Base-by-base conservation (phyloP, 176 grass and related monocot genomes). In the Avena sativa region DNA sequence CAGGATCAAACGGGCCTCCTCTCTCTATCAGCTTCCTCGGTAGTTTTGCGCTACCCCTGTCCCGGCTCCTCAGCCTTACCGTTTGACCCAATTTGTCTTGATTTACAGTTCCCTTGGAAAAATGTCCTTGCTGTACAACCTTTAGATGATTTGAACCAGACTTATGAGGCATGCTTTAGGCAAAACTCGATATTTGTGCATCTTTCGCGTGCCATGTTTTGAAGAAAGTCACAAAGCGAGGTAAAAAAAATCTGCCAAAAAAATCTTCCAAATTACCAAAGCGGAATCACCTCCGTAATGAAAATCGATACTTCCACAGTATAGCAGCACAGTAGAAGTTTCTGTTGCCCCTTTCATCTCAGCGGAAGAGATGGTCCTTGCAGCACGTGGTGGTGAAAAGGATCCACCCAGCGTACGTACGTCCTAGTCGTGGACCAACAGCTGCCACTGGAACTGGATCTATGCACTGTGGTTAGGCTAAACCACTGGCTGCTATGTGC, bases 341-440 rank as follows among this genome's bases (percentile, higher is more conserved):
- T 58, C 26, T 77, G 25, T 23, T 9, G 71, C 34, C 26, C 15
- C n/a, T 90, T 61, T 51, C 57, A 3, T 46, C 81, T 44, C 2
- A 38, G 16, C 28, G 7, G 12, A 43, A 72, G 40, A 43, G 40
- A 43, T 50, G 57, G 16, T 3, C 43, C 50, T 0, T 23, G 71
- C 64, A 26, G 30, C 84, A 71, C 63, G 46, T 83, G 84, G 56
- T 12, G 12, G 63, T 70, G 78, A 86, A 78, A 86, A 77, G 64
- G 84, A 78, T 63, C 16, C 64, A 49, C 67, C 47, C 23, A 48
- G 23, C 58, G 71, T 62, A 19, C 40, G 79, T 86, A 79, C 71
- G 40, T 43, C 40, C 40, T 10, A 26, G 17, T 81, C 55, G 57
- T 62, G 71, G 78, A 51, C 84, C 84, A 28, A 13, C 84, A 70